These are phyloP conservation scores for Castanea mollissima DNA, from an alignment of 306 rosid genomes.

Conservation along the genomic window DNA sequence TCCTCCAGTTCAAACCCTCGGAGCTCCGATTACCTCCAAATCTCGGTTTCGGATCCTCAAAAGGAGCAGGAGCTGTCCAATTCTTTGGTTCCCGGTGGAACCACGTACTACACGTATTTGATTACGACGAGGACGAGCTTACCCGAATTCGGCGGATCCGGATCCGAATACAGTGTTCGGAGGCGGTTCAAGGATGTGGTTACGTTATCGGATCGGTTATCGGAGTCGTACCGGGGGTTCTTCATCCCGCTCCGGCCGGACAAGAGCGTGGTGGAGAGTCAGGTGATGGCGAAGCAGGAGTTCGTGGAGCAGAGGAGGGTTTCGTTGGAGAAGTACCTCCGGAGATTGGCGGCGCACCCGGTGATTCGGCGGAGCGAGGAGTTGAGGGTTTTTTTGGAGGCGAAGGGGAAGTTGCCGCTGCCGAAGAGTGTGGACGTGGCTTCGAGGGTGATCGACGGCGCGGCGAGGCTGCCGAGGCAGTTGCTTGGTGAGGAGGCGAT, in stretches of 20 bases:
- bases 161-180: conserved; percentile 63
- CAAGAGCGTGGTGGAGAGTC: conserved; percentile 90
- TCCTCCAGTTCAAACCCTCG: conserved; percentile 41
- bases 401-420: conserved; percentile 66
- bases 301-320: conserved; percentile 92
- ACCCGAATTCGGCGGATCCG: conserved; percentile 52
- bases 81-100: conserved; percentile 77
- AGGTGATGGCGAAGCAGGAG: conserved; percentile 91
- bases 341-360: conserved; percentile 71
- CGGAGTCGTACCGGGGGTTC: conserved; percentile 78
- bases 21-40: conserved; percentile 48
- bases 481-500: conserved; percentile 56
- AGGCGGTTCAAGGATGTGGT: conserved; percentile 87
- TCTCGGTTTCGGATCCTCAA: conserved; percentile 77
- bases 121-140: conserved; percentile 70
- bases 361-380: conserved; percentile 85
- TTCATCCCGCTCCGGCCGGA: conserved; percentile 89
- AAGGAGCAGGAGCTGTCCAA: conserved; percentile 72
- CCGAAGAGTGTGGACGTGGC: conserved; percentile 56
- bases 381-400: conserved; percentile 71
- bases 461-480: conserved; percentile 78
- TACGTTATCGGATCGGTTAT: conserved; percentile 69
- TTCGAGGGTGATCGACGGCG: conserved; percentile 92
- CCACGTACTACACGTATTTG: conserved; percentile 59
- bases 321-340: conserved; percentile 82